A percentile compares a stretch with the other conserved stretches of the same genome.
Evolutionary conservation across 306 rosid species (phyloP).

Genomic region (Comarum palustre): DNA sequence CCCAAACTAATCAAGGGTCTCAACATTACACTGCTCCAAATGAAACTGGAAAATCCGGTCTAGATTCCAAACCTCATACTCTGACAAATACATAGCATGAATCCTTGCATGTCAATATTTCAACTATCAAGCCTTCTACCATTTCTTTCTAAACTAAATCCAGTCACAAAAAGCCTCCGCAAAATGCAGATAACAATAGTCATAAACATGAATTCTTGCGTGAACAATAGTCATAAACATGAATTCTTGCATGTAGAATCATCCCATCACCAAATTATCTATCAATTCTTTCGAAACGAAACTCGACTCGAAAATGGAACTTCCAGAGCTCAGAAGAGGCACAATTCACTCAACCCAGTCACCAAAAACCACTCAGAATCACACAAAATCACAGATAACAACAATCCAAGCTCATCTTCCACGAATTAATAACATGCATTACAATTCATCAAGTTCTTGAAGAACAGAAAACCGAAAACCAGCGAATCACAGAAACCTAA

Average conservation of each 20-base stretch:
- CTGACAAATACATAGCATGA: not conserved
- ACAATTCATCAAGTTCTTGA: not conserved
- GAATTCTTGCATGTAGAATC: not conserved
- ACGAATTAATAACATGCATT: constrained; percentile 25
- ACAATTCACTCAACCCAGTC: not conserved
- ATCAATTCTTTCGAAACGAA: not conserved
- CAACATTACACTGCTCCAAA: too few species aligned
- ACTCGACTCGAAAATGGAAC: not conserved
- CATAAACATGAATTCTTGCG: not conserved
- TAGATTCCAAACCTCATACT: not conserved
- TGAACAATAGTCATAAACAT: not conserved
- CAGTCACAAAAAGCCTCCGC: too few species aligned
- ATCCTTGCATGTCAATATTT: not conserved
- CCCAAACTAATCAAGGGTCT: not conserved
- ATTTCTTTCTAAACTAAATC: not conserved
- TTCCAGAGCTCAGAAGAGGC: not conserved
- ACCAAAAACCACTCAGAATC: not conserved
- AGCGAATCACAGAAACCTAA: not conserved
- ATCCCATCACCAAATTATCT: not conserved
- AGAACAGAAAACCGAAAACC: not conserved
- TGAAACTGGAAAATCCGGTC: not conserved
- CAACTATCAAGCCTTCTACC: not conserved
- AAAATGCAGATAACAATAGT: too few species aligned
- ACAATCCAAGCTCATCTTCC: constrained; percentile 3
- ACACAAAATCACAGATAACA: not conserved